These are phyloP conservation scores for Hanseniaspora nectarophila DNA, from an alignment of 805 yeast genomes.

Conservation along the genomic window DNA sequence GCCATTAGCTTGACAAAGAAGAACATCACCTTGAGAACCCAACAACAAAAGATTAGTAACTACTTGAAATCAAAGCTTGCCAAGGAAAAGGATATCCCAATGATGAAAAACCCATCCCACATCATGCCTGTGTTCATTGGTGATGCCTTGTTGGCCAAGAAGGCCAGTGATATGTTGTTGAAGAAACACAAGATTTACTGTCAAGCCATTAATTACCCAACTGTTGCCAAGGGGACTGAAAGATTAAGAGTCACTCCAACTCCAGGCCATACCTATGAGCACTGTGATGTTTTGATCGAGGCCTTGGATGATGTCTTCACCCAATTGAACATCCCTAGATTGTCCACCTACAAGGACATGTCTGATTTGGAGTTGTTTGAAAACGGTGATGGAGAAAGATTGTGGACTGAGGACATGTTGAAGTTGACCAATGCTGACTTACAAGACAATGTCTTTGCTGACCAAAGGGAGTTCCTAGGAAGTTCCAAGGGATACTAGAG, in stretches of 20 bases:
- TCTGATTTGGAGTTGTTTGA: constrained; percentile 17
- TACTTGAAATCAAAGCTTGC: constrained; percentile 68
- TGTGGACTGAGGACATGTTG: constrained; percentile 84
- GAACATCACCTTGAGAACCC: constrained; percentile 63
- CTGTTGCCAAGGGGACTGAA: constrained; percentile 91
- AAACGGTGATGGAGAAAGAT: constrained; percentile 39
- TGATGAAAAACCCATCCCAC: constrained; percentile 94
- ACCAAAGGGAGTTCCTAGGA: constrained; percentile 50
- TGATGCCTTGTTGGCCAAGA: constrained; percentile 82
- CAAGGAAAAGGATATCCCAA: constrained; percentile 66
- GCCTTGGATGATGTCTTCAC: constrained; percentile 75
- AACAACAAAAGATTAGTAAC: constrained; percentile 74
- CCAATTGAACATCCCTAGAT: constrained; percentile 62
- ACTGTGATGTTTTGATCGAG: constrained; percentile 60
- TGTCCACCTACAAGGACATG: constrained; percentile 56
- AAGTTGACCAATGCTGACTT: constrained; percentile 48
- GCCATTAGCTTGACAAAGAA: constrained; percentile 77
- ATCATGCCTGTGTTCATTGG: constrained; percentile 93
- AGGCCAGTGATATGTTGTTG: constrained; percentile 80
- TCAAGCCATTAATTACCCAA: constrained; percentile 97
- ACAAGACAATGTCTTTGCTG: constrained; percentile 55
- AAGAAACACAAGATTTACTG: constrained; percentile 80
- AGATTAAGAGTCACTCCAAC: constrained; percentile 97
- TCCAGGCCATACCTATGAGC: constrained; percentile 78
- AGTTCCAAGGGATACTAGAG: constrained; percentile 52